phyloP scores from a whole-genome alignment of 306 rosid species.

The Casuarina cunninghamiana region DNA sequence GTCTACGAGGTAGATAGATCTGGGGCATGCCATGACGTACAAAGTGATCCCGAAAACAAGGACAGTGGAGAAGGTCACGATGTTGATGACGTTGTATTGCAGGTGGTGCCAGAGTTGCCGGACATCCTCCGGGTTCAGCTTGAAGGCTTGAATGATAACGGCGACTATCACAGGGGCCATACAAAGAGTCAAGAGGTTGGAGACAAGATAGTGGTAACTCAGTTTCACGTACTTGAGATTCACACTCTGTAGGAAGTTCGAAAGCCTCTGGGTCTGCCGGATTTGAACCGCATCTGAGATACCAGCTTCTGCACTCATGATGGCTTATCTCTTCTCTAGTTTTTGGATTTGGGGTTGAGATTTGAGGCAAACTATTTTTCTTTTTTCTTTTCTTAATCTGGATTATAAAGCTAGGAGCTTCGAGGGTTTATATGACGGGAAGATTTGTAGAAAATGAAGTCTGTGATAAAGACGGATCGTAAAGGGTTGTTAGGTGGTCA shows the following conservation, averaged over 20 bases:
- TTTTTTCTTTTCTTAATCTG: no score
- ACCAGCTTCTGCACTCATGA: conserved; percentile 30
- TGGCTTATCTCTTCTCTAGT: neutral
- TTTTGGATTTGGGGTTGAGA: neutral
- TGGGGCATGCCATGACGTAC: conserved; percentile 49
- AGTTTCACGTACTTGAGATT: conserved; percentile 61
- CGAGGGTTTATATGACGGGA: neutral
- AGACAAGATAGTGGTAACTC: conserved; percentile 52
- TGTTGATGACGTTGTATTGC: conserved; percentile 42
- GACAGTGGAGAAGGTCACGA: conserved; percentile 32
- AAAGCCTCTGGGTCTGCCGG: conserved; percentile 44
- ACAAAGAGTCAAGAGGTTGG: conserved; percentile 45
- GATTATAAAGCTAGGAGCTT: neutral
- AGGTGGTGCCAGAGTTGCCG: conserved; percentile 59
- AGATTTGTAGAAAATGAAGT: neutral
- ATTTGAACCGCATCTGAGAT: conserved; percentile 34
- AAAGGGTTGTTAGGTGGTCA: neutral
- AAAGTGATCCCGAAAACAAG: conserved; percentile 51
- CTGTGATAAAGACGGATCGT: conserved; percentile 12
- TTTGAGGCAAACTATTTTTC: no score
- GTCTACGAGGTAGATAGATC: conserved; percentile 61
- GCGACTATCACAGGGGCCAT: conserved; percentile 49
- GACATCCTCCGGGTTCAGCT: conserved; percentile 44
- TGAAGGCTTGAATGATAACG: conserved; percentile 40
- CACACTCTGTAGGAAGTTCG: conserved; percentile 52